These are phyloP conservation scores for Diaporthe capsici DNA, from an alignment of 2,329 filamentous ascomycete species.

Conservation along the genomic window DNA sequence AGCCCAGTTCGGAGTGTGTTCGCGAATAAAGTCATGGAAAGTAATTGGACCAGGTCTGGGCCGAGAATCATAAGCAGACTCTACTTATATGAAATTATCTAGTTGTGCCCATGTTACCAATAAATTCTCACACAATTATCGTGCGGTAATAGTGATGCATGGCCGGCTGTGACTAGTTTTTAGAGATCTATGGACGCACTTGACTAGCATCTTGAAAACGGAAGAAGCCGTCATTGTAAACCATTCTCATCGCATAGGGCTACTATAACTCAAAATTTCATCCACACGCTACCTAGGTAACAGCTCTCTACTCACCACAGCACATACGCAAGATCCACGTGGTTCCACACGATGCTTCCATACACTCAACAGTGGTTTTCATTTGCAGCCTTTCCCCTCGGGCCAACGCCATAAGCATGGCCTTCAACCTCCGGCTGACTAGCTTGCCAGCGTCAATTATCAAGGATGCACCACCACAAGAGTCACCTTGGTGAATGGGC, in stretches of 20 bases:
- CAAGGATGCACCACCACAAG: constrained; percentile 25
- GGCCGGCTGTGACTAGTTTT: neutral
- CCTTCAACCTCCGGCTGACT: neutral
- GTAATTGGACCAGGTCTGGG: neutral
- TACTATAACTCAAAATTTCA: neutral
- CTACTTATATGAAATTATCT: neutral
- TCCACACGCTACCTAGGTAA: neutral
- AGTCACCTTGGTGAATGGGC: constrained; percentile 23
- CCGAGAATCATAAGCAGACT: neutral
- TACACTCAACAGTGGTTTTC: neutral
- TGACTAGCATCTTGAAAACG: neutral
- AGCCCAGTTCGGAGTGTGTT: neutral
- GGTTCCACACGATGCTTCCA: neutral
- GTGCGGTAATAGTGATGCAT: neutral
- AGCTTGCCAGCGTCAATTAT: neutral
- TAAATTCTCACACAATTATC: neutral
- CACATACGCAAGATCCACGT: neutral
- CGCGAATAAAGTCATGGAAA: neutral
- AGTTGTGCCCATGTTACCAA: neutral
- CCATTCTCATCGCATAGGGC: neutral
- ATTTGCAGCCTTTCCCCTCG: neutral
- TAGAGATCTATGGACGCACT: neutral
- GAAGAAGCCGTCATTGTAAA: neutral
- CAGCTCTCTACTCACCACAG: neutral
- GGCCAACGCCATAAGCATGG: neutral